Base-by-base conservation (phyloP, 208 protist species). In the Strigomonas culicis region DNA sequence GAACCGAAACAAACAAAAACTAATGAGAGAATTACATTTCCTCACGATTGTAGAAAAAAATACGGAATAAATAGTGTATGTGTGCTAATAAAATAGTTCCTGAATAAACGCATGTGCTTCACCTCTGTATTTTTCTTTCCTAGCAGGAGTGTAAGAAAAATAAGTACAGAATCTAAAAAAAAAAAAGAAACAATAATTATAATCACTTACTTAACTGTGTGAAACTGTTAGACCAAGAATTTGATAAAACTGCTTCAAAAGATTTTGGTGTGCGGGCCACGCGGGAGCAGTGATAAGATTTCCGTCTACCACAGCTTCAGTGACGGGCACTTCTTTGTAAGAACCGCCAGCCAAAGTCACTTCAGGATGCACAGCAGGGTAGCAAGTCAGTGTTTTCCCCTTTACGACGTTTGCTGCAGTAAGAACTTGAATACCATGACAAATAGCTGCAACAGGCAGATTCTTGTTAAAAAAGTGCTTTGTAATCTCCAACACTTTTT, bases 381-480 rank as follows among this genome's bases (percentile, higher is more conserved):
- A 84, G 65, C 55, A 84, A 2, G 70, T 75, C 6, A 77, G 41
- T 10, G 57, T 77, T 22, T 70, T 46, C 0, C 59, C 69, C 19
- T 70, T 64, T 1, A 72, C 22, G 4, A 78, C 74, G 32, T 61
- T 62, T 6, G 68, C 70, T 22, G 70, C 68, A n/a, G 61, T 50
- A 8, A 84, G 41, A 7, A 78, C 67, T 36, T 78, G 68, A 41
- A 70, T 71, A 7, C 74, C 74, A 57, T 75, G 68, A 36, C 67
- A 78, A 55, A 78, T 75, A 13, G 62, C 66, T 0, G 74, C 67
- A 7, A 75, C 57, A 0, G 67, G 74, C 13, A 84, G 50, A 7
- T 80, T 77, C 15, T 76, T 70, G 27, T 75, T 49, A 31, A 78
- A 77, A 39, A 84, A 84, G 71, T 74, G 41, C 21, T 55, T 46